Conservation (phyloP, 169 alveolate genomes). For the Plasmodium relictum region DNA sequence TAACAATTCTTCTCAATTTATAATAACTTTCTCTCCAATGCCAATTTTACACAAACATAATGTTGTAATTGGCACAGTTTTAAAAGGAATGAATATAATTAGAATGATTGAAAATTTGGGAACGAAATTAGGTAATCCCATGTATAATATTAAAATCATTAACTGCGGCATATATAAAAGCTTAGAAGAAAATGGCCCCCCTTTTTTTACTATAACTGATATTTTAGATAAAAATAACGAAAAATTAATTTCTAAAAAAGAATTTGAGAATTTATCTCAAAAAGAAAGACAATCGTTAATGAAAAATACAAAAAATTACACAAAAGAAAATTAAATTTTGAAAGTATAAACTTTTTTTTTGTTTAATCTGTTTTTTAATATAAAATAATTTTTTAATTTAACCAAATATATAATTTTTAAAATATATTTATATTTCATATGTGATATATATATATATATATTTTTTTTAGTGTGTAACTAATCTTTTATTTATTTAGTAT, state of each 20-base stretch:
- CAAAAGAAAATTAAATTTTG: background rate
- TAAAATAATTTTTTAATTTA: too few species aligned
- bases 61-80: constrained; percentile 86
- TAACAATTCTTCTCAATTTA: constrained; percentile 81
- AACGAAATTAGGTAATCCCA: constrained; percentile 69
- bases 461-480: too few species aligned
- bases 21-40: constrained; percentile 82
- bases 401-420: too few species aligned
- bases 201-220: constrained; percentile 42
- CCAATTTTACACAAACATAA: constrained; percentile 79
- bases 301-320: constrained; percentile 12
- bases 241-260: constrained; percentile 53
- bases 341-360: background rate
- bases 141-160: constrained; percentile 63
- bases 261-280: constrained; percentile 39
- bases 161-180: constrained; percentile 62
- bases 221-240: constrained; percentile 40
- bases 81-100: constrained; percentile 86
- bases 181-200: constrained; percentile 68
- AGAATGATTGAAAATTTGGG: constrained; percentile 77
- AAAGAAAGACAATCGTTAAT: constrained; percentile 24
- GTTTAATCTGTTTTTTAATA: background rate
- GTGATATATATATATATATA: too few species aligned
- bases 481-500: too few species aligned
- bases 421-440: too few species aligned